Base-by-base conservation (phyloP, 2,329 filamentous ascomycete genomes). In the Neonectria hederae region DNA sequence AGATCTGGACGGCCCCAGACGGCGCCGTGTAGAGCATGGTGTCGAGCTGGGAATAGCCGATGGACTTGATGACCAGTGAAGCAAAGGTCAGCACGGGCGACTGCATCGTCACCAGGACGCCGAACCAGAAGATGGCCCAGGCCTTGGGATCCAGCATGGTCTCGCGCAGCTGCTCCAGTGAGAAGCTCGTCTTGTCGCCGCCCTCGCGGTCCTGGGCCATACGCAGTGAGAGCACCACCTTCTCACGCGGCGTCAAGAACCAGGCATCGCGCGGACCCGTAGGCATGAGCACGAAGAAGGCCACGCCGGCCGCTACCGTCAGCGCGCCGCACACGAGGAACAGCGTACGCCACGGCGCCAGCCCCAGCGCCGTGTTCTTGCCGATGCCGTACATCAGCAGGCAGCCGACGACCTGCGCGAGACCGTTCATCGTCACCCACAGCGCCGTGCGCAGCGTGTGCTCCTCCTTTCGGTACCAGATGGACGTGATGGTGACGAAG, bases 281-380 rank as follows among this genome's bases (percentile, higher is more conserved):
- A 0, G 84, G 84, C 79, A 86, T 83, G 52, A 80, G 62, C 24
- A 82, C 65, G 60, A 79, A 82, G 72, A 86, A 86, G 0, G 78
- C 59, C 0, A 83, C 71, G 1, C 84, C 84, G 8, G 77, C 75
- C 1, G 74, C 72, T 2, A 76, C 68, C 0, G 84, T 86, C 8
- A 84, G 63, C 0, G 78, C 80, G n/a, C 84, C 84, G 60, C 81
- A 84, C 13, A 86, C 76, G 30, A 86, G 72, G 69, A 86, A 86
- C 40, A 86, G 71, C 0, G 77, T 72, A 35, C 83, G 75, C 84
- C 84, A 86, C 0, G 82, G 78, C 0, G 76, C 76, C 4, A 86
- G 71, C 0, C 75, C 56, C 2, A 81, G 69, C 3, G 70, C 40
- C 22, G 62, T 60, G 35, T 62, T 58, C 48, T 80, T 79, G 42